Base-by-base conservation (phyloP, 192 early-diverging fungal species). In the Gryganskiella cystojenkinii region DNA sequence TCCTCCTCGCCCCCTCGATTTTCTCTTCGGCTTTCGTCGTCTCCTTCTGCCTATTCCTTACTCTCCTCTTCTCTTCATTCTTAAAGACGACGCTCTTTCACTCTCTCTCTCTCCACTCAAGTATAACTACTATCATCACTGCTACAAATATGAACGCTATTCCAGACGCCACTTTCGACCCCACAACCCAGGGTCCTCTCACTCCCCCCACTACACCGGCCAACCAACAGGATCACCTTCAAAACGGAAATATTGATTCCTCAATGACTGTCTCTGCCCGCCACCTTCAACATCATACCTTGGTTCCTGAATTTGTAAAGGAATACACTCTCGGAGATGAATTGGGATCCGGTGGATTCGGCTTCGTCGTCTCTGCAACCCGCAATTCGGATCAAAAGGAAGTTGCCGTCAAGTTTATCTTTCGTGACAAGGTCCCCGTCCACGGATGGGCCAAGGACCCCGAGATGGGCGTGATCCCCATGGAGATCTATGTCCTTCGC, bases 361-460 rank as follows among this genome's bases (percentile, higher is more conserved):
- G 90, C 15, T 87, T 90, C 79, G 92, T 91, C 1, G 75, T 89
- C 7, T 82, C 85, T 2, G 90, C 89, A 4, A 73, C 80, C 2
- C 84, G 85, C 50, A 72, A 69, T 15, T 49, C 62, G 3, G 88
- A 89, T 64, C 70, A 70, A 9, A 61, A 71, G 11, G 90, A 92
- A 70, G 86, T 91, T 11, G 92, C 92, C 2, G 90, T 93, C 60
- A 93, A 93, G 75, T 88, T 93, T 58, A 93, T 93, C 40, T 80
- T 88, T 57, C 75, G 73, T 5, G 58, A 85, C 44, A 88, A 87
- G 54, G 84, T 88, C 11, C 85, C 86, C 4, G 78, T 70, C 42
- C 73, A 80, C 57, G 69, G 71, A n/a, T 85, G 83, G 82, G 66
- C 79, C 42, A 71, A 80, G 40, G 85, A 86, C 37, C 80, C 80